Conservation (phyloP, 345 rosid genomes). For the Kernera saxatilis region DNA sequence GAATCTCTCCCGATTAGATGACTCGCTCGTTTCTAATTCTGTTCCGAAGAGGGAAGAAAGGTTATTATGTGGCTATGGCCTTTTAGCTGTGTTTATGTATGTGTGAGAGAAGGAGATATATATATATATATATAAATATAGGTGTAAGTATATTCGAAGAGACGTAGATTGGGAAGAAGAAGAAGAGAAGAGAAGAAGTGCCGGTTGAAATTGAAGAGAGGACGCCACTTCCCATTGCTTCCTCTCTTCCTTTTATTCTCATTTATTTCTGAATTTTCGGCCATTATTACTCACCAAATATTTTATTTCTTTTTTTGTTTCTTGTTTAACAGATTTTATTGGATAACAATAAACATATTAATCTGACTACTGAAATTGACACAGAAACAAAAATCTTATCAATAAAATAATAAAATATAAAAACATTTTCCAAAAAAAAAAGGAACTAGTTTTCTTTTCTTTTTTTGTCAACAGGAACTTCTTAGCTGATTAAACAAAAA, state of each 20-base stretch:
- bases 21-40: neutral
- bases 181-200: slow-evolving; percentile 7
- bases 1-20: neutral
- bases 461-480: neutral
- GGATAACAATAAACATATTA: slow-evolving; percentile 13
- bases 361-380: neutral
- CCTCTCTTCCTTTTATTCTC: slow-evolving; percentile 21
- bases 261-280: neutral
- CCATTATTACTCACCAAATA: neutral
- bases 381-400: neutral
- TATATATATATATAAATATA: neutral
- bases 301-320: neutral
- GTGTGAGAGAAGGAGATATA: neutral
- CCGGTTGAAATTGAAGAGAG: slow-evolving; percentile 19
- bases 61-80: neutral
- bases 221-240: slow-evolving; percentile 28
- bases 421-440: neutral
- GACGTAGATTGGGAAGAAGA: slow-evolving; percentile 22
- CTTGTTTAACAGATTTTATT: slow-evolving; percentile 9
- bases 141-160: slow-evolving; percentile 6
- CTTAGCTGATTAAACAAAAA: neutral
- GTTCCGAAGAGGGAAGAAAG: neutral
- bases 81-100: neutral
- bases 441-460: too few relatives aligned
- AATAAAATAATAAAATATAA: neutral